Percentiles rank a stretch among this genome's conserved stretches.
Conservation (phyloP, 2,329 filamentous ascomycete species). For the Fusarium pseudonygamai region DNA sequence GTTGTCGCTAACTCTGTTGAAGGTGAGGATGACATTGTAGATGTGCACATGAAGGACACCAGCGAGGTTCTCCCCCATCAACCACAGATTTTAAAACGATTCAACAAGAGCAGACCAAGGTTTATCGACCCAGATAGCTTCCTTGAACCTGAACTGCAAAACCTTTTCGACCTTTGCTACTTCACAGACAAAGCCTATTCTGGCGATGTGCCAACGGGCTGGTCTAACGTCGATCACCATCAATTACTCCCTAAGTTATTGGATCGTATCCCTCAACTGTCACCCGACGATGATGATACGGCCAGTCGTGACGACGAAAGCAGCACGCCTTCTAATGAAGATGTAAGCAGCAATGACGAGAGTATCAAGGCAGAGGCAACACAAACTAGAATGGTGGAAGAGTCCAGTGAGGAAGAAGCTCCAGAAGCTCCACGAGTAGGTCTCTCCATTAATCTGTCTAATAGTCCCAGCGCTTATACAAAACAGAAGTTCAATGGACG, state of each 20-base stretch:
- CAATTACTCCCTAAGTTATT: conserved; percentile 65
- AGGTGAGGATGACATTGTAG: conserved; percentile 89
- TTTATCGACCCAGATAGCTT: conserved; percentile 64
- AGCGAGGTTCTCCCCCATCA: conserved; percentile 45
- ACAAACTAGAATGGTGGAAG: conserved; percentile 67
- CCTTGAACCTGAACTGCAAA: conserved; percentile 71
- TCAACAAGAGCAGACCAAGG: conserved; percentile 60
- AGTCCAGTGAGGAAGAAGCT: conserved; percentile 66
- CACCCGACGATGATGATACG: conserved; percentile 56
- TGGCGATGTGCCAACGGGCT: conserved; percentile 75
- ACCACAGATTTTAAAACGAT: conserved; percentile 53
- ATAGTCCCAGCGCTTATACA: neutral
- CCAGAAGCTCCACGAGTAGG: conserved; percentile 42
- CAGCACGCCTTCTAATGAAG: conserved; percentile 60
- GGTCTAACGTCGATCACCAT: conserved; percentile 68
- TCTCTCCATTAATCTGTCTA: neutral
- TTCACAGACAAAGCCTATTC: conserved; percentile 59
- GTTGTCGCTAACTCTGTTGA: conserved; percentile 82
- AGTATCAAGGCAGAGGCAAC: conserved; percentile 44
- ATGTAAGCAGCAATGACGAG: conserved; percentile 64
- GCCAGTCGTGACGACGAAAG: conserved; percentile 60
- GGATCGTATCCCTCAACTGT: conserved; percentile 56
- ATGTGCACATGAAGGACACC: conserved; percentile 83
- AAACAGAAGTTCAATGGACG: conserved; percentile 31
- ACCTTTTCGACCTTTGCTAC: conserved; percentile 81